These are phyloP conservation scores for Cerrena zonata DNA, from an alignment of 1,284 basidiomycete genomes.

Conservation along the genomic window DNA sequence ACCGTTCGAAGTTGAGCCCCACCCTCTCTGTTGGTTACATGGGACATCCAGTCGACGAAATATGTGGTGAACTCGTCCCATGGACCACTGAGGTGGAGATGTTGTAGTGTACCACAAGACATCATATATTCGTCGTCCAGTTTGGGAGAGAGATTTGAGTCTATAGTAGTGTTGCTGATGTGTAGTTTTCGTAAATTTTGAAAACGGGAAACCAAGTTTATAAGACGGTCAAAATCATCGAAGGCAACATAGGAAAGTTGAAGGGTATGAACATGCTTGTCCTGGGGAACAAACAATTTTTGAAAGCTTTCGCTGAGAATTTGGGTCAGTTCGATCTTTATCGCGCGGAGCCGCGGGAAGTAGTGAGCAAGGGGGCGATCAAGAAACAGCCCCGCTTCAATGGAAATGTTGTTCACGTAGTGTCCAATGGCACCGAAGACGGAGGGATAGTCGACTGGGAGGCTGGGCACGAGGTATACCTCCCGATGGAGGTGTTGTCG, in stretches of 20 bases:
- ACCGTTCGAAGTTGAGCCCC: not conserved
- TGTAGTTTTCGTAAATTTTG: not conserved
- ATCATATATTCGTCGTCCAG: not conserved
- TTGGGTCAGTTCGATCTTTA: not conserved
- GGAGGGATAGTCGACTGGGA: too few species aligned
- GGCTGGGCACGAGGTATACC: not conserved
- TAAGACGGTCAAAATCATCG: not conserved
- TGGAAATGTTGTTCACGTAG: not conserved
- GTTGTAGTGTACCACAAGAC: too few species aligned
- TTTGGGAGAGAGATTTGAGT: not conserved
- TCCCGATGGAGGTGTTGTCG: not conserved
- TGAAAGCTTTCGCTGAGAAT: not conserved
- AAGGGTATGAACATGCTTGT: not conserved
- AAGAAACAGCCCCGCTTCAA: not conserved
- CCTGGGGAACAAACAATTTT: not conserved
- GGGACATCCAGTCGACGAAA: not conserved
- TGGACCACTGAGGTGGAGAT: not conserved
- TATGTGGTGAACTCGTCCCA: not conserved
- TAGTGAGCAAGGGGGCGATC: not conserved
- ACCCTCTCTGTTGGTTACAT: too few species aligned
- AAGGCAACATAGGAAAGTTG: not conserved
- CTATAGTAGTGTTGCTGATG: not conserved
- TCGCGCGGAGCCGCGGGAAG: not conserved
- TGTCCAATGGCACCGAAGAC: not conserved
- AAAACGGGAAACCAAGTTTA: not conserved